Evolutionary conservation across 1,284 basidiomycete genomes (phyloP), one percentile per base, ranked within the genome.

Genomic region (Termitomyces sp.): DNA sequence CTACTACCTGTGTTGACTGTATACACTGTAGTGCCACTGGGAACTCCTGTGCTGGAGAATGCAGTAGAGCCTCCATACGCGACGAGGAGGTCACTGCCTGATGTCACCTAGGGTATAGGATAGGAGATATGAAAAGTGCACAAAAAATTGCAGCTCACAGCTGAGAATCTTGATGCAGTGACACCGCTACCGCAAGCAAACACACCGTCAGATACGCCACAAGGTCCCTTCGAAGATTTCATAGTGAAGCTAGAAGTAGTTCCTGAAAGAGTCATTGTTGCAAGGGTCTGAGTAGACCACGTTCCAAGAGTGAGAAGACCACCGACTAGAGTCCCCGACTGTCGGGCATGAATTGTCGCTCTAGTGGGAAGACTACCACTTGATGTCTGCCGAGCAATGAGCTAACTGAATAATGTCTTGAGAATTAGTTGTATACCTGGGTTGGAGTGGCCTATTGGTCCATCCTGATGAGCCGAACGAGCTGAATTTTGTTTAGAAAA

Each of bases 11-110:
- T 75, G 63, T 72, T 81, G 10, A 83, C 76, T 7, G 74, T 67
- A 61, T 74, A 73, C 51, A 79, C 79, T 0, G 70, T 72, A 10
- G 63, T 64, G 10, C 81, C 81, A 62, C 79, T 83, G n/a, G 81
- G 81, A 40, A 70, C 64, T 2, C 71, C 72, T 56, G 75, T 74
- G 57, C 77, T 80, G 18, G 74, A 72, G 65, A 77, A 84, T 7
- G 68, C 58, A 11, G 80, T 78, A 13, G 77, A 79, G 13, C 80
- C 80, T 1, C 67, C 65, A 52, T 72, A 79, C 6, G 79, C 75
- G 28, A 84, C 67, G 4, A 83, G 69, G 28, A 81, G 59, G 46
- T 67, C 66, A 38, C 73, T 61, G 2, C 79, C 78, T 19, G 78
- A 80, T 44, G 71, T 61, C 10, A 77, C 73, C 77, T 81, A 54